Conservation (phyloP, 1,139 yeast species). For the Yamadazyma membranifaciens region DNA sequence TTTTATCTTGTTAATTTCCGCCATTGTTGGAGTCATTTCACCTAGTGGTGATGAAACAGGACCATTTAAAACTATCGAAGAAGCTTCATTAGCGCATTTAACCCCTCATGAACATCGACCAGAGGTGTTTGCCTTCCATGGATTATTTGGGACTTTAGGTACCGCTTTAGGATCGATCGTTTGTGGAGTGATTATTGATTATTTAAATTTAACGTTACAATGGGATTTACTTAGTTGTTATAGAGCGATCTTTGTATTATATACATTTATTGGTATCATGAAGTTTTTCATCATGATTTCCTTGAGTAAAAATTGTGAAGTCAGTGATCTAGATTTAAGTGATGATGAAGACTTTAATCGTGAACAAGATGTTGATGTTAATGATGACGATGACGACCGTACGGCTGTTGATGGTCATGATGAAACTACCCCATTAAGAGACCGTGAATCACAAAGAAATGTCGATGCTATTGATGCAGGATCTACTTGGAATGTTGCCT, state of each 20-base stretch:
- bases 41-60: constrained; percentile 94
- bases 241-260: constrained; percentile 55
- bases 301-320: constrained; percentile 58
- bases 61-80: constrained; percentile 88
- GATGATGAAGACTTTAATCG: constrained; percentile 8
- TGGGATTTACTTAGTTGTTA: constrained; percentile 47
- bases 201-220: constrained; percentile 28
- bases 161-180: constrained; percentile 70
- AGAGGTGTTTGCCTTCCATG: constrained; percentile 71
- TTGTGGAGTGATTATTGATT: constrained; percentile 60
- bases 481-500: constrained; percentile 24
- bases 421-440: constrained; percentile 1
- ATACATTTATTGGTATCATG: constrained; percentile 53
- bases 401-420: neutral
- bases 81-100: constrained; percentile 79
- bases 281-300: constrained; percentile 55
- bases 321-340: constrained; percentile 12
- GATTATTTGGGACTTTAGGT: constrained; percentile 69
- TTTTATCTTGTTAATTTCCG: constrained; percentile 58
- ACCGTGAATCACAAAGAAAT: neutral
- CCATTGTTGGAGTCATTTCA: constrained; percentile 63
- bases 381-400: constrained; percentile 11
- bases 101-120: constrained; percentile 67
- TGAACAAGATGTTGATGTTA: constrained; percentile 3
- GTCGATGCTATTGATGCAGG: constrained; percentile 8